Evolutionary conservation across 176 grass and related monocot species (phyloP).

Genomic region (Phragmites australis): DNA sequence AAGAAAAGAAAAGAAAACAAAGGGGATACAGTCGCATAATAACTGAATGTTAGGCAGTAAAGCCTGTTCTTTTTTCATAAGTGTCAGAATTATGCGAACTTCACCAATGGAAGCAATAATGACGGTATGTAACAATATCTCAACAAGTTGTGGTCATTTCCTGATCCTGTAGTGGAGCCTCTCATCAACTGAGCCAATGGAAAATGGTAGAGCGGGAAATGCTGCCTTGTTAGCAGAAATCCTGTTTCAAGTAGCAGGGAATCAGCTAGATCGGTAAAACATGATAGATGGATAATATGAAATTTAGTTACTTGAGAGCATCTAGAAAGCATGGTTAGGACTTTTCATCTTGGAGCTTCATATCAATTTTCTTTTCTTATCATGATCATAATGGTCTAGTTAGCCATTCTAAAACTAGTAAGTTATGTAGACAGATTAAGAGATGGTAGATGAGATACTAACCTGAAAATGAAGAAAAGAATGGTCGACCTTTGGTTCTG

Average conservation of each 20-base stretch:
- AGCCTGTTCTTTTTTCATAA: background rate
- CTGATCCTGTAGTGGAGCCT: background rate
- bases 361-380: background rate
- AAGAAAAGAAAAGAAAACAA: background rate
- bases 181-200: background rate
- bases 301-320: background rate
- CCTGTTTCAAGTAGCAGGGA: slow-evolving; percentile 7
- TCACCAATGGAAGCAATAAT: background rate
- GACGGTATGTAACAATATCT: background rate
- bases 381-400: background rate
- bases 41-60: background rate
- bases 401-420: background rate
- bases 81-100: background rate
- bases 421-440: background rate
- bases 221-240: background rate
- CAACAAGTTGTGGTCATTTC: background rate
- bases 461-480: slow-evolving; percentile 15
- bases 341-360: background rate
- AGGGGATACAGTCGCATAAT: background rate
- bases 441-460: slow-evolving; percentile 3
- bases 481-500: slow-evolving; percentile 18
- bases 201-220: background rate
- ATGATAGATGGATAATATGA: background rate
- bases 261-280: background rate
- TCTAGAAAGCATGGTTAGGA: background rate